These are phyloP conservation scores for Pelagophyceae sp. DNA, from an alignment of 352 stramenopile species.

Conservation along the genomic window DNA sequence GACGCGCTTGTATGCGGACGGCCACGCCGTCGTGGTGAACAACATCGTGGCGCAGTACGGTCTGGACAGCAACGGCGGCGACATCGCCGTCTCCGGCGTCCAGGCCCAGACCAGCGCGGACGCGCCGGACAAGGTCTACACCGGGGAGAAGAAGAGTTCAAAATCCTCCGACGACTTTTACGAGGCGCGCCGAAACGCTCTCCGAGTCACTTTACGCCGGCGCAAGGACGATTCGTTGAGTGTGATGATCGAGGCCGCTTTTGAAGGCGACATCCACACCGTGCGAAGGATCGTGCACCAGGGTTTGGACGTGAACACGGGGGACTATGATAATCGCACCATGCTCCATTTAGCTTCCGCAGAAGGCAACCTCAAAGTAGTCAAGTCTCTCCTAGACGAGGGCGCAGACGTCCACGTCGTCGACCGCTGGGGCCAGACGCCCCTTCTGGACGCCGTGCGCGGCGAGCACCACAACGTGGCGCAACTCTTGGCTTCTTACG, in stretches of 20 bases:
- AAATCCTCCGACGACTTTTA: conserved; percentile 9
- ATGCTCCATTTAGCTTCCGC: conserved; percentile 22
- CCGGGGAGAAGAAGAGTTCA: conserved; percentile 4
- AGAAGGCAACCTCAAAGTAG: conserved; percentile 18
- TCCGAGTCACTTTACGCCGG: conserved; percentile 10
- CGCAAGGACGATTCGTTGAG: conserved; percentile 18
- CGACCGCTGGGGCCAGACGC: conserved; percentile 32
- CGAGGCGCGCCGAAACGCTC: neutral
- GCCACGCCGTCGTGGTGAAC: conserved; percentile 20
- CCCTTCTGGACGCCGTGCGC: conserved; percentile 26
- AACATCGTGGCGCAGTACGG: conserved; percentile 27
- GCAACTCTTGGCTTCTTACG: neutral
- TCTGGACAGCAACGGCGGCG: conserved; percentile 20
- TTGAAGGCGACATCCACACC: conserved; percentile 25
- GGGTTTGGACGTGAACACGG: conserved; percentile 24
- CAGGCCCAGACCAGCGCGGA: neutral
- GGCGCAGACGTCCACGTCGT: conserved; percentile 11
- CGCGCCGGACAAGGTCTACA: neutral
- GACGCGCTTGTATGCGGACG: conserved; percentile 22
- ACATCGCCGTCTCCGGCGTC: neutral
- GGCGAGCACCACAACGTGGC: conserved; percentile 23
- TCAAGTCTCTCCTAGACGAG: conserved; percentile 17
- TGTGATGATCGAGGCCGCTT: conserved; percentile 25
- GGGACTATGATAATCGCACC: conserved; percentile 28
- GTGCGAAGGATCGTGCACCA: conserved; percentile 15